Evolutionary conservation across 768 basidiomycete species (phyloP).

Genomic region (Rubroboletus pulcherrimus): DNA sequence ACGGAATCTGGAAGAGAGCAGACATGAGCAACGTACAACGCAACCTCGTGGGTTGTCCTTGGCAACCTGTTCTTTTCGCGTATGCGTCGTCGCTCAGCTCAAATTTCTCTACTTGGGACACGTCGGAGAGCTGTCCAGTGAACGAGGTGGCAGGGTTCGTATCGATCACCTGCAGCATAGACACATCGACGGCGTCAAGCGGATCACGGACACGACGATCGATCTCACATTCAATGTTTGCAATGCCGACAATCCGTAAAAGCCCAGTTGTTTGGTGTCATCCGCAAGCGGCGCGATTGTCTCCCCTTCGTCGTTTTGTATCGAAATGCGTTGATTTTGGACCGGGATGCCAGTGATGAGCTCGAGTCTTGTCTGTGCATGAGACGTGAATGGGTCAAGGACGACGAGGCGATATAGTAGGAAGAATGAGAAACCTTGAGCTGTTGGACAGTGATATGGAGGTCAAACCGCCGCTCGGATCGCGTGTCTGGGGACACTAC

Average conservation of each 20-base stretch:
- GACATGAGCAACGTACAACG: constrained; percentile 1
- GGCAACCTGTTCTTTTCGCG: constrained; percentile 69
- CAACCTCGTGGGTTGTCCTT: background rate
- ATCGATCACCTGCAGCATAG: constrained; percentile 57
- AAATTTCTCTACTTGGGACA: constrained; percentile 87
- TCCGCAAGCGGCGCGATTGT: constrained; percentile 59
- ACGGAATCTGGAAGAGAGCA: constrained; percentile 63
- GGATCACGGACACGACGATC: background rate
- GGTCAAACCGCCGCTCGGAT: constrained; percentile 83
- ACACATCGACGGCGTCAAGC: background rate
- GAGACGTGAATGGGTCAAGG: background rate
- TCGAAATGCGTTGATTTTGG: constrained; percentile 61
- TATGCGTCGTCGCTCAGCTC: constrained; percentile 84
- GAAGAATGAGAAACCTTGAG: constrained; percentile 57
- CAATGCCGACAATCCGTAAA: constrained; percentile 70
- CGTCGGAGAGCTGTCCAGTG: constrained; percentile 82
- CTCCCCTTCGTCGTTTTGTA: constrained; percentile 55
- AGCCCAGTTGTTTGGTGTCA: constrained; percentile 64
- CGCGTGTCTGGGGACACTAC: constrained; percentile 85
- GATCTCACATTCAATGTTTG: constrained; percentile 73
- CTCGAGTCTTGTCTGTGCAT: constrained; percentile 69
- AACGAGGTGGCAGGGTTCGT: constrained; percentile 70
- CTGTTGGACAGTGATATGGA: constrained; percentile 65
- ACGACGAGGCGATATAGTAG: background rate
- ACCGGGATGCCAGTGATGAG: constrained; percentile 87